Evolutionary conservation across 768 basidiomycete species (phyloP).

Genomic region (Exidia glandulosa): DNA sequence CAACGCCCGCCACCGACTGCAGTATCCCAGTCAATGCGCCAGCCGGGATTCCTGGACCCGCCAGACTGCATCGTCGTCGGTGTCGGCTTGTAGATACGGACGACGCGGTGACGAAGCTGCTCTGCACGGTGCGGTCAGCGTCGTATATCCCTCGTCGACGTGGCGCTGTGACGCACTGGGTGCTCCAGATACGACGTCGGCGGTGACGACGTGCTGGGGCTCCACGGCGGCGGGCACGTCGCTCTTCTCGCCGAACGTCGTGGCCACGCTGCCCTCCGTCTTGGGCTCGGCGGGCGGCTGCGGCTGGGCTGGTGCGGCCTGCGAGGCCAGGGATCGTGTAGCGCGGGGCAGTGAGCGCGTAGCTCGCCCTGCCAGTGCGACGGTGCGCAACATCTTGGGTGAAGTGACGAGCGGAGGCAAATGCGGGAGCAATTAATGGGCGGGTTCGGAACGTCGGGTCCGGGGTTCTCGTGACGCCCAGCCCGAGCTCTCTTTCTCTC

Average conservation of each 20-base stretch:
- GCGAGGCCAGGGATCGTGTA: background rate
- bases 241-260: background rate
- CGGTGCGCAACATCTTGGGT: background rate
- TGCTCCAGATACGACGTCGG: constrained; percentile 78
- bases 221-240: background rate
- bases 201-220: constrained; percentile 43
- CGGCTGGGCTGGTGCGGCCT: background rate
- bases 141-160: background rate
- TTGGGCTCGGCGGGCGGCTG: background rate
- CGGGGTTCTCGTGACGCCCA: background rate
- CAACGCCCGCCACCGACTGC: constrained; percentile 84
- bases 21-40: constrained; percentile 92
- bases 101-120: constrained; percentile 76
- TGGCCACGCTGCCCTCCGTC: background rate
- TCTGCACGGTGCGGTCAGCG: constrained; percentile 26
- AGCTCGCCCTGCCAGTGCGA: too few relatives aligned
- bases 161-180: constrained; percentile 42
- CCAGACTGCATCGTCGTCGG: constrained; percentile 95
- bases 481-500: background rate
- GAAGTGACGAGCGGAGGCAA: background rate
- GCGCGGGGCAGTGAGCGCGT: background rate
- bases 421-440: background rate
- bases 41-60: constrained; percentile 70
- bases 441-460: background rate
- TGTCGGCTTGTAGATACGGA: constrained; percentile 87